phyloP scores from a whole-genome alignment of 2,329 filamentous ascomycete species.

The Claviceps cyperi region DNA sequence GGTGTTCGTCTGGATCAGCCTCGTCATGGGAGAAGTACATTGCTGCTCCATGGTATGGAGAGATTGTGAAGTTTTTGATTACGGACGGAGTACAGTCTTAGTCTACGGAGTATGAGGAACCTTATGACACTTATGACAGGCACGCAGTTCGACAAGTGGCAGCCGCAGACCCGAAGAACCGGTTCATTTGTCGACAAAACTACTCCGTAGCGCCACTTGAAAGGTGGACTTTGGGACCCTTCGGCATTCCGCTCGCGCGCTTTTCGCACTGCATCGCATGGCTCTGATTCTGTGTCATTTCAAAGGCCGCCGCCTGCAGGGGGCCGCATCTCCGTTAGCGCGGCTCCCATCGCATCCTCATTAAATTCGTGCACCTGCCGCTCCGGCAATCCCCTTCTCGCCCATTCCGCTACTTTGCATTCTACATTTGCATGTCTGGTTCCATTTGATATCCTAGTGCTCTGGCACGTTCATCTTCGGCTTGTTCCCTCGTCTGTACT shows the following conservation, averaged over 20 bases:
- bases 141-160: too few species aligned
- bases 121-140: too few species aligned
- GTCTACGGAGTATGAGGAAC: too few species aligned
- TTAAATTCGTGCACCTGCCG: constrained; percentile 2
- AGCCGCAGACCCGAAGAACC: not conserved
- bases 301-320: constrained; percentile 3
- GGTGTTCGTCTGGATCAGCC: too few species aligned
- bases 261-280: not conserved
- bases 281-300: not conserved
- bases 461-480: not conserved
- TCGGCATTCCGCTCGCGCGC: constrained; percentile 2
- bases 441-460: not conserved
- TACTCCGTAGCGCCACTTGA: too few species aligned
- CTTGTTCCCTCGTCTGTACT: not conserved
- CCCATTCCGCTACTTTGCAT: not conserved
- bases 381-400: not conserved
- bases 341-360: constrained; percentile 2
- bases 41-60: too few species aligned
- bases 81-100: too few species aligned
- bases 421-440: not conserved
- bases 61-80: too few species aligned
- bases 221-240: not conserved
- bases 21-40: too few species aligned
- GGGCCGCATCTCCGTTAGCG: not conserved
- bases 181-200: too few species aligned